Conservation (phyloP, 805 yeast genomes). For the Barnettozyma siamensis region DNA sequence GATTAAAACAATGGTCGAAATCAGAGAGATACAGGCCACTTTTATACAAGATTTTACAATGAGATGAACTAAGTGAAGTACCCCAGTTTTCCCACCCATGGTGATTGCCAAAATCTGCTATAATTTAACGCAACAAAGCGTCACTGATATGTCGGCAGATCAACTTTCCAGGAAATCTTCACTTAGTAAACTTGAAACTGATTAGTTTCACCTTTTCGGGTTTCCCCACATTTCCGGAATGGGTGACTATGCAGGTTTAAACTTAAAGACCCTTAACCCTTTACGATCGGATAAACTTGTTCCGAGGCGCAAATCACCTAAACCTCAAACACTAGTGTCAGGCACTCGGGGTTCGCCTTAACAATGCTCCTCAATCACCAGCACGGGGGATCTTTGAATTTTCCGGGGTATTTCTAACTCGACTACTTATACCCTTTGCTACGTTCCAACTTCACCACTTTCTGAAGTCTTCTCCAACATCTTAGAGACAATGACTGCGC, state of each 20-base stretch:
- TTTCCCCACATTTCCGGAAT: not conserved
- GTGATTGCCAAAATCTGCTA: not conserved
- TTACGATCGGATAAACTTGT: too few species aligned
- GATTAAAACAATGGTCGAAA: not conserved
- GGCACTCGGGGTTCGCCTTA: too few species aligned
- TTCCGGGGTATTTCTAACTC: too few species aligned
- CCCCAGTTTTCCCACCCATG: not conserved
- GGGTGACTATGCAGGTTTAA: too few species aligned
- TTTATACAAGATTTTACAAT: too few species aligned
- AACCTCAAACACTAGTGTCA: too few species aligned
- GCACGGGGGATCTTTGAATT: too few species aligned
- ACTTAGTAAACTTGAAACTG: too few species aligned
- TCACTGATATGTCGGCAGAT: not conserved
- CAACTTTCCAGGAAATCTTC: not conserved
- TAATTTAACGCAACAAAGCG: not conserved
- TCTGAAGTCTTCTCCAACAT: not conserved
- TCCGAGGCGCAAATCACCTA: too few species aligned
- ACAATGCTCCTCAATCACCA: too few species aligned
- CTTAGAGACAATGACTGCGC: slow-evolving; percentile 1
- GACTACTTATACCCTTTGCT: not conserved
- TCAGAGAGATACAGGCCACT: not conserved
- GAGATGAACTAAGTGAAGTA: not conserved
- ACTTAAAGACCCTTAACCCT: too few species aligned
- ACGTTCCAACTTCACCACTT: not conserved
- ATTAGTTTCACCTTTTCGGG: too few species aligned